Percentiles rank a stretch among this genome's conserved stretches.
Evolutionary conservation across 805 yeast genomes (phyloP).

Genomic region (Maudiozyma barnettii): DNA sequence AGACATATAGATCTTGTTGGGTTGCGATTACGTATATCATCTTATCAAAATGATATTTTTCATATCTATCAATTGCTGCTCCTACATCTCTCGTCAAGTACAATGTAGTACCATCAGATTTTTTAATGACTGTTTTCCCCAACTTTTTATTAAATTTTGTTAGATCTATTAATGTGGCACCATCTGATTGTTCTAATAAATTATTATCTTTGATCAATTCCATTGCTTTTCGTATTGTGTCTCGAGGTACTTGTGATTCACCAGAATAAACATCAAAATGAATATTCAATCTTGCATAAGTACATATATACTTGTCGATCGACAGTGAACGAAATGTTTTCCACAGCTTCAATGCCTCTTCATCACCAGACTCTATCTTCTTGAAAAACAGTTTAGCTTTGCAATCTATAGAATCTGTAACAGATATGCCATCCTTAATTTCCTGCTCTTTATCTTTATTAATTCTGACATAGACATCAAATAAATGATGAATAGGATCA

Average conservation of each 20-base stretch:
- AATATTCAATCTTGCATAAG: constrained; percentile 88
- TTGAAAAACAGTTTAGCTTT: constrained; percentile 80
- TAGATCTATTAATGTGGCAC: constrained; percentile 82
- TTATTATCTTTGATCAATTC: constrained; percentile 54
- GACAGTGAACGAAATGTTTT: constrained; percentile 77
- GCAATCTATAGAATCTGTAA: constrained; percentile 52
- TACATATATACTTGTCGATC: constrained; percentile 72
- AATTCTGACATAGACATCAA: constrained; percentile 81
- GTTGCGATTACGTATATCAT: constrained; percentile 92
- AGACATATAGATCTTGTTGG: constrained; percentile 89
- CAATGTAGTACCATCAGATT: constrained; percentile 89
- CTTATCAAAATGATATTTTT: constrained; percentile 78
- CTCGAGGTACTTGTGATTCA: constrained; percentile 84
- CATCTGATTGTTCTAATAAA: constrained; percentile 74
- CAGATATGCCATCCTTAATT: constrained; percentile 38
- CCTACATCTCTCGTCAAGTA: constrained; percentile 94
- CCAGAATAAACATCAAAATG: constrained; percentile 83
- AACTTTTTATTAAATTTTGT: constrained; percentile 78
- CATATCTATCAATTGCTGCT: constrained; percentile 85
- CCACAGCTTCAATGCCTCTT: constrained; percentile 73
- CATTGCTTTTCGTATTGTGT: constrained; percentile 56
- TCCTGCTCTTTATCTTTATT: constrained; percentile 61
- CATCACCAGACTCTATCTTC: constrained; percentile 88
- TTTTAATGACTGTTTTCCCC: constrained; percentile 86
- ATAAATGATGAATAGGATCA: constrained; percentile 90